Base-by-base conservation (phyloP, 352 stramenopile species). In the Vaucheria bursata region DNA sequence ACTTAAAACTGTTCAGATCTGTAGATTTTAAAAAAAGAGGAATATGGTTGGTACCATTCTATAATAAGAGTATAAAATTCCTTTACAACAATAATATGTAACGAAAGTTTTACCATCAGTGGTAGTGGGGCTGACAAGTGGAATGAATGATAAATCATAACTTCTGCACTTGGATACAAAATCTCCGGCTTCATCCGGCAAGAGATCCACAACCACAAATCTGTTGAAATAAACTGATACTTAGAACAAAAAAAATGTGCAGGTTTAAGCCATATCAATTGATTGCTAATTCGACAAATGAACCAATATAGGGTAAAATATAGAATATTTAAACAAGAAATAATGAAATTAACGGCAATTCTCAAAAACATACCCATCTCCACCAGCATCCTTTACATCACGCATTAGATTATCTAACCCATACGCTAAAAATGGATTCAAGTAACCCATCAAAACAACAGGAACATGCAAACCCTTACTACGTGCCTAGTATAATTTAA, bases 371-470 rank as follows among this genome's bases (percentile, higher is more conserved):
- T 40, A 72, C 65, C 65, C 65, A 38, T 72, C 65, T 8, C 74
- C 52, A 77, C 79, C 79, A 4, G 72, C 79, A 29, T 85, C 79
- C 65, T 65, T 75, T 1, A 68, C 79, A 5, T 91, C 85, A 85
- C 87, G 85, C 86, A 94, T 93, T 69, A 98, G 89, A 74, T 92
- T 91, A 49, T 95, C 89, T 71, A 97, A 88, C 7, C 94, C 95
- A 83, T 97, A 98, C 84, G 97, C 92, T 73, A 97, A 83, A 77
- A 99, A 96, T 71, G 97, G 97, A 88, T 99, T 99, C 88, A 97
- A 97, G 88, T 99, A 95, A 50, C 95, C 95, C 96, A 99, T 99
- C 64, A 99, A 91, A 76, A 99, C 92, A 36, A 99, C 91, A 18
- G 96, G 96, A 36, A 94, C 89, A 6, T 86, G 93, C 6, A 99